Conservation (phyloP, 345 rosid species). For the Eucalyptus sp. region DNA sequence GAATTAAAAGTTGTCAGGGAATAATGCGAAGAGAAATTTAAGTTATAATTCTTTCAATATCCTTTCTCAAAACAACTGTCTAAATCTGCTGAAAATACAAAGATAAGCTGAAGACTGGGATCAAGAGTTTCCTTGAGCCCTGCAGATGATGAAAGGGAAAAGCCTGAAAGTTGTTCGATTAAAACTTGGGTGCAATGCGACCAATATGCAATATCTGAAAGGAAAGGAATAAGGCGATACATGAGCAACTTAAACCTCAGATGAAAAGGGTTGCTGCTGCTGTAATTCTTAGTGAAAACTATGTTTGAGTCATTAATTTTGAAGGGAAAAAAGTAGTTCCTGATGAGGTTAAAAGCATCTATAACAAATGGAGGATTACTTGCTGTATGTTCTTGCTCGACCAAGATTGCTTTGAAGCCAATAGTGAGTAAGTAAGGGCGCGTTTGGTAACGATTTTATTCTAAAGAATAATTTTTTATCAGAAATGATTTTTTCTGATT, state of each 20-base stretch:
- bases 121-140: too few species aligned
- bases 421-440: background rate
- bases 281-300: background rate
- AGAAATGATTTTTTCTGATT: too few species aligned
- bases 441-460: fast-evolving
- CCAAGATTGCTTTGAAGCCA: background rate
- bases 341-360: background rate
- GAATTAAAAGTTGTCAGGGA: background rate
- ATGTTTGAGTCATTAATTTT: background rate
- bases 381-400: background rate
- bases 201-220: too few species aligned
- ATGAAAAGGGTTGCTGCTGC: background rate
- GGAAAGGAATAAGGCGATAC: too few species aligned
- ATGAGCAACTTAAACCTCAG: background rate
- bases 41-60: too few species aligned
- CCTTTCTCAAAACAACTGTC: background rate
- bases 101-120: too few species aligned
- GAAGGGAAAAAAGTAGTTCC: background rate
- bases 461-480: too few species aligned
- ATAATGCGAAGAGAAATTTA: background rate
- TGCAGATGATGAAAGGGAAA: too few species aligned
- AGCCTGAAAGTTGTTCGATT: too few species aligned
- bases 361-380: too few species aligned
- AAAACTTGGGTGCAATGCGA: too few species aligned
- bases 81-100: too few species aligned